Evolutionary conservation across 2,329 filamentous ascomycete genomes (phyloP).

Genomic region (Grosmannia clavigera): DNA sequence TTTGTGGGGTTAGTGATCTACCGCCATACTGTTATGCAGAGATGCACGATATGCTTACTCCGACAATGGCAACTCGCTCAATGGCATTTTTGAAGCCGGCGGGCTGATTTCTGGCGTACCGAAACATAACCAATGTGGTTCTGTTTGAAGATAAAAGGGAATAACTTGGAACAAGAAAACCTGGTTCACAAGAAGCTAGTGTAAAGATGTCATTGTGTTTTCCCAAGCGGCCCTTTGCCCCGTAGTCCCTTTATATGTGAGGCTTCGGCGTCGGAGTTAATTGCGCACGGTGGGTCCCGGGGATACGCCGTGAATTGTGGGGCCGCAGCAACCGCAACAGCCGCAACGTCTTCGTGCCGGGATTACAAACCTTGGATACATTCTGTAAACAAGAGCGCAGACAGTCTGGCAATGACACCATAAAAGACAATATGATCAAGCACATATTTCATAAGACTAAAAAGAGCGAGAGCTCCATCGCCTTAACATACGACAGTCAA

Average conservation of each 20-base stretch:
- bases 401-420: neutral
- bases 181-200: neutral
- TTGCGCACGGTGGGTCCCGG: neutral
- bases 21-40: conserved; percentile 6
- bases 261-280: neutral
- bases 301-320: neutral
- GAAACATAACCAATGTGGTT: neutral
- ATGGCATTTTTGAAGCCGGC: conserved; percentile 14
- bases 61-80: conserved; percentile 1
- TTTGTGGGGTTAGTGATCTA: neutral
- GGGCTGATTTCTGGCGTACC: conserved; percentile 13
- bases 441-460: neutral
- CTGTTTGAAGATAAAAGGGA: neutral
- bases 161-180: neutral
- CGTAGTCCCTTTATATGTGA: neutral
- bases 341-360: neutral
- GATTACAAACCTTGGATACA: neutral
- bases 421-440: neutral
- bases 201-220: neutral
- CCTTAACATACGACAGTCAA: neutral
- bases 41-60: neutral
- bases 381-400: neutral
- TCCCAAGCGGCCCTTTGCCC: neutral
- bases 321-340: neutral
- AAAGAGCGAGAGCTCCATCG: neutral